Base-by-base conservation (phyloP, 2,329 filamentous ascomycete species). In the Reticulascus tulasneorum region DNA sequence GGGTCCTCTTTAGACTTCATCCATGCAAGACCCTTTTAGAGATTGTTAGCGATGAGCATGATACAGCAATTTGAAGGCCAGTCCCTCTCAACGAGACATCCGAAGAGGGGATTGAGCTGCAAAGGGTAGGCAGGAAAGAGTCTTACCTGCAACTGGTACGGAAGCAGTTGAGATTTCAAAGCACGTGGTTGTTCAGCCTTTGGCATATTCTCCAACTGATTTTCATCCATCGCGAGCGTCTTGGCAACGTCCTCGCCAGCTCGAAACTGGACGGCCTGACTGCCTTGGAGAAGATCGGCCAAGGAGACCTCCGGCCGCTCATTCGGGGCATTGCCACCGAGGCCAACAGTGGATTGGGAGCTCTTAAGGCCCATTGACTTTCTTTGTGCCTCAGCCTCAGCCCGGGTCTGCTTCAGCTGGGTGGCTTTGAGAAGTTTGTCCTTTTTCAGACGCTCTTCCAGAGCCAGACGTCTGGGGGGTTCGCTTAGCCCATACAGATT, bases 1-100 rank as follows among this genome's bases (percentile, higher is more conserved):
- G 87, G 86, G 11, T 71, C 76, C 56, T 95, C 89, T 49, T 86
- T 87, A 7, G 79, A 69, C 13, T 79, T 66, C 74, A 95, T 77
- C 89, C 89, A 95, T 12, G 82, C 79, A 24, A 95, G 65, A 7
- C 86, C 88, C 67, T 91, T 67, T 39, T 24, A 44, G 21, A 38
- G 38, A 18, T n/a, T 5, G 19, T 35, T 6, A 30, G 17, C 46
- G 11, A 22, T 10, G 9, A 17, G 17, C 9, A n/a, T 7, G 35
- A 40, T 9, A 25, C 4, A 28, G 27, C 13, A n/a, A n/a, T n/a
- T n/a, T n/a, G n/a, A n/a, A n/a, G n/a, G n/a, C n/a, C n/a, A n/a
- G n/a, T n/a, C n/a, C n/a, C n/a, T n/a, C n/a, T n/a, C n/a, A n/a
- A n/a, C 11, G 13, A 21, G 12, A 11, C 5, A n/a, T 23, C 12